These are phyloP conservation scores for Notholithocarpus densiflorus DNA, from an alignment of 306 rosid genomes.

Conservation along the genomic window DNA sequence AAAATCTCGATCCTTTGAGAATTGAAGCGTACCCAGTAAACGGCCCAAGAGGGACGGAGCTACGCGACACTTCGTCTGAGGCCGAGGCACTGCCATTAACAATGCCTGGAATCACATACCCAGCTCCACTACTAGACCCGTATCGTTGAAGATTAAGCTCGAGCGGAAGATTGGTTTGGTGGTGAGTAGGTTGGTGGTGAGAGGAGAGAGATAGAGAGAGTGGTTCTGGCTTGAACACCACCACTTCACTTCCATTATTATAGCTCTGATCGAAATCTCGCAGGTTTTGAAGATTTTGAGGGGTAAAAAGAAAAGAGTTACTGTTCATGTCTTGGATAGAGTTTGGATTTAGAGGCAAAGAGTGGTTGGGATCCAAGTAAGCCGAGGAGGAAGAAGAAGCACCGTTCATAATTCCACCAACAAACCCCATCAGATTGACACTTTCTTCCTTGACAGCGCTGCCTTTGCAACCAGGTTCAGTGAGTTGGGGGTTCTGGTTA, in stretches of 20 bases:
- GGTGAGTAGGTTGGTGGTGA: conserved; percentile 10
- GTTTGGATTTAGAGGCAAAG: conserved; percentile 33
- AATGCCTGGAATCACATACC: conserved; percentile 28
- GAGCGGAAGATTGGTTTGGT: conserved; percentile 20
- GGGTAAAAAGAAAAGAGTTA: conserved; percentile 35
- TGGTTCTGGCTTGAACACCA: conserved; percentile 64
- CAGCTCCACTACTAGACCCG: conserved; percentile 30
- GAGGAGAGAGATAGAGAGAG: conserved; percentile 75
- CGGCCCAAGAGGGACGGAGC: conserved; percentile 55
- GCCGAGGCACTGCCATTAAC: conserved; percentile 30
- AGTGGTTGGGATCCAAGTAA: conserved; percentile 44
- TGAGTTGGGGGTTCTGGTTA: conserved; percentile 1
- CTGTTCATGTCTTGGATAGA: conserved; percentile 39
- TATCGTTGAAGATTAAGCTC: conserved; percentile 51
- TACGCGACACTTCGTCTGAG: conserved; percentile 24
- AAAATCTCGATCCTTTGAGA: conserved; percentile 71
- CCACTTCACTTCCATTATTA: conserved; percentile 11
- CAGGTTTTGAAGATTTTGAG: conserved; percentile 30
- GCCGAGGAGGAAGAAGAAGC: conserved; percentile 35
- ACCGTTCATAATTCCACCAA: conserved; percentile 21
- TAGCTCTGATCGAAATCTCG: conserved; percentile 34
- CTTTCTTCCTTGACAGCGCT: conserved; percentile 33
- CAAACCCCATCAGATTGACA: conserved; percentile 47
- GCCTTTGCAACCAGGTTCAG: conserved; percentile 3
- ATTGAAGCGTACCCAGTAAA: conserved; percentile 68